Evolutionary conservation across 805 yeast genomes (phyloP).

Genomic region (Saccharomycopsis schoenii): DNA sequence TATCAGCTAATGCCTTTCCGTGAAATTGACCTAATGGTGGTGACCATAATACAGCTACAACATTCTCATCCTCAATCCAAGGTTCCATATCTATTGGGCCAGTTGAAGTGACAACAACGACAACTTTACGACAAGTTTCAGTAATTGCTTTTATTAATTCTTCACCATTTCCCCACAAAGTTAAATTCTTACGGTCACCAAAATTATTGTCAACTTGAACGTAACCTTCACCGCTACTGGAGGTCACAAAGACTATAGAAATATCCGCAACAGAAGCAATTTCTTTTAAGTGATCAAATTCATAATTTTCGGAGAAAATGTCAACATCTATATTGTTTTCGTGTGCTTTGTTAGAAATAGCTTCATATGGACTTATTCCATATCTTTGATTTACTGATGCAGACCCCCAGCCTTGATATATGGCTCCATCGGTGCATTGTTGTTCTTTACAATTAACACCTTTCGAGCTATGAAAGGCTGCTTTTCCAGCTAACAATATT

Average conservation of each 20-base stretch:
- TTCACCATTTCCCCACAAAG: constrained; percentile 52
- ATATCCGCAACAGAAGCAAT: constrained; percentile 41
- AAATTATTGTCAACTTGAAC: constrained; percentile 46
- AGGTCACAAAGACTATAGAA: constrained; percentile 43
- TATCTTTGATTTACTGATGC: constrained; percentile 47
- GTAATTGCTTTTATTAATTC: constrained; percentile 40
- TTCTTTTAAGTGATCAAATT: constrained; percentile 33
- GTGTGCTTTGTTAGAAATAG: constrained; percentile 38
- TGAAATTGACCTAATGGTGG: constrained; percentile 48
- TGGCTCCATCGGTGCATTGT: constrained; percentile 41
- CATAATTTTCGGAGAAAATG: constrained; percentile 36
- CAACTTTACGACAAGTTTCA: constrained; percentile 40
- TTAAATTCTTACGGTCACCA: constrained; percentile 47
- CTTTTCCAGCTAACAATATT: constrained; percentile 40
- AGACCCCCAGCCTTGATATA: constrained; percentile 59
- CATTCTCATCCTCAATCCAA: constrained; percentile 45
- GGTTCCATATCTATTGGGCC: constrained; percentile 52
- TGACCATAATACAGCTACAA: constrained; percentile 46
- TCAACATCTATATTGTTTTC: constrained; percentile 37
- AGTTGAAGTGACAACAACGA: constrained; percentile 49
- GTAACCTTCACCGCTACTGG: constrained; percentile 52
- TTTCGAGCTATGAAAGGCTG: constrained; percentile 40
- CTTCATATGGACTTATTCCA: constrained; percentile 50
- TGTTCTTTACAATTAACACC: constrained; percentile 49
- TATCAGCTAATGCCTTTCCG: constrained; percentile 49